Base-by-base conservation (phyloP, 495 filamentous ascomycete genomes). In the Aspergillus baeticus region DNA sequence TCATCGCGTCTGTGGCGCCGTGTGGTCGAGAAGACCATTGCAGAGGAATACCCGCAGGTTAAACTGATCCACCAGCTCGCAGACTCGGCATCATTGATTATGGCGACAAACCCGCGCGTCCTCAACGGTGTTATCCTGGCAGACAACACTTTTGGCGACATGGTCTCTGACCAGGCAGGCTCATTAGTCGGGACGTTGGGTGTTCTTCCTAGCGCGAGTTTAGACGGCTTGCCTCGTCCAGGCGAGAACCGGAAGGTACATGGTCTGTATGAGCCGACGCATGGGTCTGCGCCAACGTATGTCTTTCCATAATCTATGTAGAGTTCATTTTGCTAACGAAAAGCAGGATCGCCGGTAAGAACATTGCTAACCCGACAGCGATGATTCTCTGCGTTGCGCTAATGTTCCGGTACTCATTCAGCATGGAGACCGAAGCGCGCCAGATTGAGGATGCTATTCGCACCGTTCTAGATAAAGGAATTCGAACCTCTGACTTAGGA, bases 401-500 rank as follows among this genome's bases (percentile, higher is more conserved):
- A 87, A 89, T 97, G 89, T 83, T 96, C 61, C 85, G 86, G 55
- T 96, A 96, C 74, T 95, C 90, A 4, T 78, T 97, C 39, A 83
- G 84, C 59, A 83, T 90, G 63, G 87, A 88, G 39, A 73, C 78
- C 17, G 83, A 94, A 64, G 89, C 92, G 4, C 73, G 75, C 50
- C 81, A 81, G 34, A 78, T 97, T 50, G 93, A 97, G 73, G 80
- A 85, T 51, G 93, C 92, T 0, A 91, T 96, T 17, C 83, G 84
- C 58, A 80, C 71, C 15, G 88, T 89, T 15, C 81, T 97, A 50
- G 91, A 96, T 59, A 77, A 76, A 26, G 88, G 88, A 7, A 67
- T 91, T 26, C 76, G 83, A 23, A 96, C 92, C 5, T 78, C 80
- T 55, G 93, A 98, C 72, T 82, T 97, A 46, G 88, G 88, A 54